Evolutionary conservation across 176 grass and related monocot genomes (phyloP), one percentile per base, ranked within the genome.

Genomic region (Ensete glaucum): DNA sequence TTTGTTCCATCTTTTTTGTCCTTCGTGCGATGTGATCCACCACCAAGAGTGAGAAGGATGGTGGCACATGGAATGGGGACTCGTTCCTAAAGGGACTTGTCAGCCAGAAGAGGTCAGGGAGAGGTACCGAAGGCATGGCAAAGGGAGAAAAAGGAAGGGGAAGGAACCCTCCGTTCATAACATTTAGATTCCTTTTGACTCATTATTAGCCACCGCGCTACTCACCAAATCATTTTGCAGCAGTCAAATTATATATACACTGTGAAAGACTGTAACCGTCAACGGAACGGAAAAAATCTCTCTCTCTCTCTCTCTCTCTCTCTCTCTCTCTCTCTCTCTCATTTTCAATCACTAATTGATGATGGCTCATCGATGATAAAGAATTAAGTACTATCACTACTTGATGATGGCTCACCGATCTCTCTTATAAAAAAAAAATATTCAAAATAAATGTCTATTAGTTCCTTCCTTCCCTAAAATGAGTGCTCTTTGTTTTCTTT

Each of bases 1-100:
- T 70, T 70, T 70, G 67, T 70, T 70, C 67, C 67, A 70, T 70
- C 51, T 21, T 70, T 70, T 70, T 70, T 70, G 67, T 70, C 67
- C 51, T 52, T 70, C 67, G 11, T 70, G 67, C 21, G 67, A 70
- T 50, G 67, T 70, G 67, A 70, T 70, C 16, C 48, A 50, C 43
- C 67, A 70, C 67, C 67, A 21, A 70, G 67, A 69, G 66, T 2
- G 64, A 20, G 67, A 50, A 20, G 48, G 67, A 51, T 70, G 67
- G 67, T 34, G 20, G 67, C 67, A 70, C 67, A 70, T 70, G 67
- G 43, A 70, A 70, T 70, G 67, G 48, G 67, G 67, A 19, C 9
- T 50, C 67, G 15, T 50, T 10, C 16, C 43, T 51, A 70, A 70
- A 70, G 67, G 17, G 48, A 51, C 67, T 50, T 51, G 67, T 70